phyloP scores from a whole-genome alignment of 1,284 basidiomycete species.

The Cystobasidium sp. region DNA sequence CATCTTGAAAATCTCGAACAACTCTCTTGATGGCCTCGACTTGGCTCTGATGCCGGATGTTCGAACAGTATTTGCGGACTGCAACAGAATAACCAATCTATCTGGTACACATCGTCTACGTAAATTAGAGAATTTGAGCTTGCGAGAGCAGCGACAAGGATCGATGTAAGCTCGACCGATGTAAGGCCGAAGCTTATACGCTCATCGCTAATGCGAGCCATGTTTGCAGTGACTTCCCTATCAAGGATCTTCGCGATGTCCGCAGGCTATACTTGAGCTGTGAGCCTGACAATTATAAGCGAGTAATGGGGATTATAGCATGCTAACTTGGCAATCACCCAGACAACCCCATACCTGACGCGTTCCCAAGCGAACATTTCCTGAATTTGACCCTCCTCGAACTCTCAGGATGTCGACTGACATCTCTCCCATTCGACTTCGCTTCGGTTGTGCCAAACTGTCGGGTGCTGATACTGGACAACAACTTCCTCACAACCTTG shows the following conservation, averaged over 20 bases:
- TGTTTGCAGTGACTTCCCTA: constrained; percentile 58
- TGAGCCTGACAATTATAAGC: constrained; percentile 58
- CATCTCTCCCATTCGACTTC: constrained; percentile 71
- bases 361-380: constrained; percentile 67
- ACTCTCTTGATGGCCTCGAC: constrained; percentile 73
- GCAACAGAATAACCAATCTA: constrained; percentile 69
- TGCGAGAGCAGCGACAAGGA: constrained; percentile 81
- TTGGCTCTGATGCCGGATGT: constrained; percentile 71
- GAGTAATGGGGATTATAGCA: background rate
- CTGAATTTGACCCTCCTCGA: constrained; percentile 93
- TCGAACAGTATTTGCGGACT: constrained; percentile 85
- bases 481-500: constrained; percentile 82
- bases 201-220: background rate
- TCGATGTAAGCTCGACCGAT: constrained; percentile 68
- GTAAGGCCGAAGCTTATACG: too few relatives aligned
- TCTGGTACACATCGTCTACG: constrained; percentile 63
- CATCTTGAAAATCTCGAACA: constrained; percentile 83
- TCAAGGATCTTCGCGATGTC: constrained; percentile 79
- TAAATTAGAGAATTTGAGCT: constrained; percentile 84
- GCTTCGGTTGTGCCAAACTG: constrained; percentile 77
- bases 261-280: constrained; percentile 93
- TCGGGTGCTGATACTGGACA: constrained; percentile 90
- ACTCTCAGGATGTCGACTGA: constrained; percentile 84
- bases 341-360: constrained; percentile 58
- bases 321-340: background rate